Evolutionary conservation across 106 monocot genomes (phyloP).

Genomic region (Dendrobium huoshanense): DNA sequence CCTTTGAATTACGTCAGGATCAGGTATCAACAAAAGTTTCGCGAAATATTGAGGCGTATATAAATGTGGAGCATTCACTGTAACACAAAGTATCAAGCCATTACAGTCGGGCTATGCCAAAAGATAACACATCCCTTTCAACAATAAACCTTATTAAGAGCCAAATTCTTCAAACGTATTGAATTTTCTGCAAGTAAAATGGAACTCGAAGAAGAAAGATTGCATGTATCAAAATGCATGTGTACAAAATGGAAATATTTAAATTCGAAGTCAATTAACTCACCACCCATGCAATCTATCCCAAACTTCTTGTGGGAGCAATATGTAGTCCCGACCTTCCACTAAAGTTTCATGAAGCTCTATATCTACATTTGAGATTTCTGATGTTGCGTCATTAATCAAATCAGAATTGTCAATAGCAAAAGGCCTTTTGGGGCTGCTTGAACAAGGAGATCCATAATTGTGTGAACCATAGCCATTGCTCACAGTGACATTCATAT

Average conservation of each 20-base stretch:
- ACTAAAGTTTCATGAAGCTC: conserved; percentile 89
- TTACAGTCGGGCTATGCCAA: not conserved
- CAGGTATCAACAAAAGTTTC: not conserved
- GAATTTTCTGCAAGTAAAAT: not conserved
- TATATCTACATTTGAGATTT: conserved; percentile 76
- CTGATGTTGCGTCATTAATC: conserved; percentile 65
- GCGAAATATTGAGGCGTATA: not conserved
- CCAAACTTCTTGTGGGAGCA: conserved; percentile 97
- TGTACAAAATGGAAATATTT: not conserved
- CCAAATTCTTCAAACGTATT: not conserved
- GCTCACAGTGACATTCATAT: conserved; percentile 22
- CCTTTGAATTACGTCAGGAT: not conserved
- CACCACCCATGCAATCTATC: conserved; percentile 82
- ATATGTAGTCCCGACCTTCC: conserved; percentile 94
- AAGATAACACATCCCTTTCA: not conserved
- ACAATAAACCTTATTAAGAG: not conserved
- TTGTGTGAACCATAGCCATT: conserved; percentile 60
- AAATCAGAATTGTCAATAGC: conserved; percentile 89
- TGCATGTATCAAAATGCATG: not conserved
- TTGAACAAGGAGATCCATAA: conserved; percentile 39
- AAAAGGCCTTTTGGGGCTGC: conserved; percentile 43
- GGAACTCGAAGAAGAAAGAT: not conserved
- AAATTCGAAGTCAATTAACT: conserved; percentile 12
- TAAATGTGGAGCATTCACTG: not conserved
- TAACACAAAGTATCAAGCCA: not conserved